Conservation (phyloP, 495 filamentous ascomycete genomes). For the Penicillium cinerascens region DNA sequence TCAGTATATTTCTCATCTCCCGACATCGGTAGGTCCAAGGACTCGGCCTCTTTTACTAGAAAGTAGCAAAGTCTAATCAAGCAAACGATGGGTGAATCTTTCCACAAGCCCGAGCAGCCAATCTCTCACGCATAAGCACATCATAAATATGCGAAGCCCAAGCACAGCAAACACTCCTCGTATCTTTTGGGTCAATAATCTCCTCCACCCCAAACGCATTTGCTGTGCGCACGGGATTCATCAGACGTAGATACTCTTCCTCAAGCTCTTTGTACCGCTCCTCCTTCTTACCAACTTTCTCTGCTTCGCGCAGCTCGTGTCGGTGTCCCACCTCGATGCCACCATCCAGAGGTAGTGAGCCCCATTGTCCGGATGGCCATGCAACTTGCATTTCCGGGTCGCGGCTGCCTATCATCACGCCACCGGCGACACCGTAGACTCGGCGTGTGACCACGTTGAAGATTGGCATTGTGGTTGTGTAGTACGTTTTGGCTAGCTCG, state of each 20-base stretch:
- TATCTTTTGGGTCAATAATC: slow-evolving; percentile 59
- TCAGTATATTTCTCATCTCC: neutral
- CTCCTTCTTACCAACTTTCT: slow-evolving; percentile 45
- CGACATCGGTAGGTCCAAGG: neutral
- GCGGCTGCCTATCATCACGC: slow-evolving; percentile 58
- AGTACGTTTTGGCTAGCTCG: slow-evolving; percentile 56
- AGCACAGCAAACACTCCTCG: slow-evolving; percentile 47
- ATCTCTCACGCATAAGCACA: slow-evolving; percentile 41
- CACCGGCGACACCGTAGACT: slow-evolving; percentile 58
- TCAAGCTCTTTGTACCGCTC: slow-evolving; percentile 53
- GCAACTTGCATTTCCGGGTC: slow-evolving; percentile 57
- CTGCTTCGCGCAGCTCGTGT: slow-evolving; percentile 53
- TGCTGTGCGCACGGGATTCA: slow-evolving; percentile 62
- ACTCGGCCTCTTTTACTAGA: neutral
- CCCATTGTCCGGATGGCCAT: slow-evolving; percentile 62
- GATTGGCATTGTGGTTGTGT: slow-evolving; percentile 55
- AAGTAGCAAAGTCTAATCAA: slow-evolving; percentile 7
- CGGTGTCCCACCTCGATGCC: slow-evolving; percentile 62
- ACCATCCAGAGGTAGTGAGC: slow-evolving; percentile 55
- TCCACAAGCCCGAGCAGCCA: slow-evolving; percentile 49
- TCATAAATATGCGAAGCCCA: slow-evolving; percentile 57
- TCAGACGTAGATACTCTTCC: slow-evolving; percentile 54
- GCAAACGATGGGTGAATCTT: slow-evolving; percentile 50
- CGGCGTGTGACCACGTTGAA: slow-evolving; percentile 58
- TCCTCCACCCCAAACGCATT: slow-evolving; percentile 64